phyloP scores from a whole-genome alignment of 2,329 filamentous ascomycete genomes.

The Colletotrichum liaoningense region DNA sequence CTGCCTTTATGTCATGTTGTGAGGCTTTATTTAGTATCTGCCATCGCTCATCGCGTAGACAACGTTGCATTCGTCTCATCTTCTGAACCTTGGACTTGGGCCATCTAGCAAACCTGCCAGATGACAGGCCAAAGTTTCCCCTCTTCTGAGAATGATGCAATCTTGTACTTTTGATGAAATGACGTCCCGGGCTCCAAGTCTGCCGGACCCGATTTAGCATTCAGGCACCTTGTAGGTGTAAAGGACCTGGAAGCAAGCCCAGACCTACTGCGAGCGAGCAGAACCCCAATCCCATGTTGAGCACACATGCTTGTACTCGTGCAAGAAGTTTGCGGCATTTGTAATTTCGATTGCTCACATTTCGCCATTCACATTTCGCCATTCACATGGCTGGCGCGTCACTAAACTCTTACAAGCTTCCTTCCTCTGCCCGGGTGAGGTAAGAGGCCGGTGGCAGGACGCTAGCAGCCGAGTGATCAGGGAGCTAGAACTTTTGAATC shows the following conservation, averaged over 20 bases:
- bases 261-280: background rate
- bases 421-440: background rate
- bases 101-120: background rate
- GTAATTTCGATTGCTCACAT: background rate
- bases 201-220: background rate
- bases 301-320: no score
- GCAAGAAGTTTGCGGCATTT: background rate
- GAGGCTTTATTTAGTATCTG: background rate
- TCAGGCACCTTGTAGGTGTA: no score
- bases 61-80: background rate
- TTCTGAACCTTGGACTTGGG: background rate
- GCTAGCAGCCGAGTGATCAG: background rate
- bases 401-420: background rate
- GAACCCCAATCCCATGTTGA: background rate
- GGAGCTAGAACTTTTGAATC: background rate
- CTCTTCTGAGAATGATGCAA: background rate
- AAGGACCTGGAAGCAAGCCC: background rate
- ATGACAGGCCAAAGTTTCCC: background rate
- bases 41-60: no score
- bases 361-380: background rate
- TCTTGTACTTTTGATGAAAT: no score
- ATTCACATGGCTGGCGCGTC: background rate
- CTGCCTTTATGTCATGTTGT: background rate
- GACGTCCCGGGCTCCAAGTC: no score
- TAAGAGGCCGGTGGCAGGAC: background rate